A percentile compares a stretch with the other conserved stretches of the same genome.
Conservation (phyloP, 805 yeast genomes). For the Blastobotrys chiropterorum region DNA sequence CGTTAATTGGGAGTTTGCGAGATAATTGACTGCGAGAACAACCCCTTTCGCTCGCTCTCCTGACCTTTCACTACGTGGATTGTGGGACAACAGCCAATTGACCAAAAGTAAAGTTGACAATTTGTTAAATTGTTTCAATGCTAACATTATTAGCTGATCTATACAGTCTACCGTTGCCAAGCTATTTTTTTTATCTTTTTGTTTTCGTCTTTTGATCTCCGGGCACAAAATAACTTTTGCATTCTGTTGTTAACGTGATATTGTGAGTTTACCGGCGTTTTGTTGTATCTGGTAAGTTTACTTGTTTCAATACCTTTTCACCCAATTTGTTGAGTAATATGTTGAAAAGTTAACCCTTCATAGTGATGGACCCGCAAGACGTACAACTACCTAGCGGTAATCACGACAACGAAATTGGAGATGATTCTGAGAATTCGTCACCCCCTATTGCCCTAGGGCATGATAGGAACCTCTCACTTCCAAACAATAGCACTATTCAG, state of each 20-base stretch:
- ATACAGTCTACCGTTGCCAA: too few relatives aligned
- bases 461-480: slow-evolving; percentile 24
- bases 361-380: not conserved
- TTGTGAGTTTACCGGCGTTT: too few relatives aligned
- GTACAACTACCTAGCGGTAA: not conserved
- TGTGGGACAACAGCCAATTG: not conserved
- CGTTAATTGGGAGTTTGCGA: not conserved
- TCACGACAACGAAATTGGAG: not conserved
- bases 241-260: too few relatives aligned
- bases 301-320: too few relatives aligned
- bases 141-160: too few relatives aligned
- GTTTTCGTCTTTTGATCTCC: too few relatives aligned
- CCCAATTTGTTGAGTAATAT: too few relatives aligned
- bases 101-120: not conserved
- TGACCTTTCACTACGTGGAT: not conserved
- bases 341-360: not conserved
- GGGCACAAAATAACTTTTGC: too few relatives aligned
- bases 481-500: slow-evolving; percentile 11
- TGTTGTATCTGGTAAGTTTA: too few relatives aligned
- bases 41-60: not conserved
- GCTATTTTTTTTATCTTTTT: too few relatives aligned
- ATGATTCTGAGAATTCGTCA: not conserved
- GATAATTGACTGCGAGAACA: not conserved
- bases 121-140: too few relatives aligned
- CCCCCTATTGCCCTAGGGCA: slow-evolving; percentile 7